These are phyloP conservation scores for Lasiosphaeria ovina DNA, from an alignment of 495 filamentous ascomycete genomes.

Conservation along the genomic window DNA sequence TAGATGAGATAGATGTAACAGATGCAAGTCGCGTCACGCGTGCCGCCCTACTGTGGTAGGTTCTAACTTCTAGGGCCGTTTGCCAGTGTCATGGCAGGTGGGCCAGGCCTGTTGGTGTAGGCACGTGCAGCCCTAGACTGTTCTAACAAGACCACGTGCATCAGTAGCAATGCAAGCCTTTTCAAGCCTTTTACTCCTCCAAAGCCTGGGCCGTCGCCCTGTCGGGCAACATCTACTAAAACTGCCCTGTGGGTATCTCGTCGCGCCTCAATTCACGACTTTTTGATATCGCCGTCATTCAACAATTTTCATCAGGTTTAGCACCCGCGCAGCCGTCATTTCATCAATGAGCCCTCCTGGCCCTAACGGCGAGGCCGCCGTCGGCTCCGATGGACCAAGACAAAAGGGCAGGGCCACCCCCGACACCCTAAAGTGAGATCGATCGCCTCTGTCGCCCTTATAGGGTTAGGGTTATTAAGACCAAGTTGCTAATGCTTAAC, in stretches of 20 bases:
- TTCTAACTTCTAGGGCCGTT: neutral
- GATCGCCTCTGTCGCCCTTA: neutral
- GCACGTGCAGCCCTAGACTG: too few relatives aligned
- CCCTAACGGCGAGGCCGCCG: slow-evolving; percentile 40
- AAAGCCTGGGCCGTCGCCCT: too few relatives aligned
- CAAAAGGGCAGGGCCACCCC: slow-evolving; percentile 77
- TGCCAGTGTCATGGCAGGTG: too few relatives aligned
- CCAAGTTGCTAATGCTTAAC: slow-evolving; percentile 5
- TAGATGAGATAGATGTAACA: neutral
- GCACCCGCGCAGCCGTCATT: slow-evolving; percentile 10
- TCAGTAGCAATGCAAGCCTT: too few relatives aligned
- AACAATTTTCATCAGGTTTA: slow-evolving; percentile 13
- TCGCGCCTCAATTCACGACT: neutral
- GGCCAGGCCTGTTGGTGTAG: too few relatives aligned
- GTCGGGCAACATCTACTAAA: slow-evolving; percentile 1
- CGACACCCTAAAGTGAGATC: slow-evolving; percentile 67
- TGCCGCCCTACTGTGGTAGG: too few relatives aligned
- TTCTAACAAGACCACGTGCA: too few relatives aligned
- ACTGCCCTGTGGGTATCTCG: neutral
- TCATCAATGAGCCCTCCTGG: slow-evolving; percentile 45
- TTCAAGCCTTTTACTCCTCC: too few relatives aligned
- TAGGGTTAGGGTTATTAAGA: neutral
- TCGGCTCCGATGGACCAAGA: slow-evolving; percentile 50
- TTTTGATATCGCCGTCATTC: neutral
- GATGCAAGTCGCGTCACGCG: neutral